Base-by-base conservation (phyloP, 2,329 filamentous ascomycete species). In the Claviceps sp. region DNA sequence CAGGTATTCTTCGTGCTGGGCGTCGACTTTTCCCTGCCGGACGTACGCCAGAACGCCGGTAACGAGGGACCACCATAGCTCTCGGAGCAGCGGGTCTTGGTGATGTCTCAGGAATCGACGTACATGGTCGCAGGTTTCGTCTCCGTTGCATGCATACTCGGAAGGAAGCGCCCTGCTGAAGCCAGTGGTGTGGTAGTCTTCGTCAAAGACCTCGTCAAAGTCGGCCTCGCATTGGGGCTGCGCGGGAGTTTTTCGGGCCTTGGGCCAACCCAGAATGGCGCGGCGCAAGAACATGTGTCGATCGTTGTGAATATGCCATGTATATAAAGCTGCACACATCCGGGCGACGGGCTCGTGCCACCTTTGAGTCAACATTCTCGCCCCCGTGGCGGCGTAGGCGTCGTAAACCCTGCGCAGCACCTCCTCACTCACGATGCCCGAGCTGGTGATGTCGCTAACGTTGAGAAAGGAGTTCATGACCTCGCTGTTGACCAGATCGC, bases 281-380 rank as follows among this genome's bases (percentile, higher is more conserved):
- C 62, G 63, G 3, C 62, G 63, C 24, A 65, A 54, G 52, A 63
- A 65, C 55, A 63, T 54, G n/a, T 65, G 62, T 4, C 62, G 55
- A 50, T 65, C 63, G 26, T 65, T 65, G 8, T 63, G 60, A 2
- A 65, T 64, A 45, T 65, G 62, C 62, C 62, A 65, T 13, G 61
- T 61, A 40, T 65, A 65, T 8, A 65, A 49, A 2, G 60, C 60
- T 9, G 62, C 58, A 40, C 61, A 63, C 63, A 65, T 64, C 42
- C 60, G 58, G 22, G 62, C 63, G 5, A 61, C 60, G 13, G 62
- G 62, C 44, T 65, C 63, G n/a, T 62, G 57, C 63, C 62, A 65
- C 36, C 62, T 55, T 48, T 63, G 53, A 2, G 62, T 65, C 34
- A 65, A 53, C 57, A 62, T 63, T 38, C 62, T 60, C 30, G 60